Evolutionary conservation across 129 eudicot species (phyloP).

Genomic region (Apium graveolens): DNA sequence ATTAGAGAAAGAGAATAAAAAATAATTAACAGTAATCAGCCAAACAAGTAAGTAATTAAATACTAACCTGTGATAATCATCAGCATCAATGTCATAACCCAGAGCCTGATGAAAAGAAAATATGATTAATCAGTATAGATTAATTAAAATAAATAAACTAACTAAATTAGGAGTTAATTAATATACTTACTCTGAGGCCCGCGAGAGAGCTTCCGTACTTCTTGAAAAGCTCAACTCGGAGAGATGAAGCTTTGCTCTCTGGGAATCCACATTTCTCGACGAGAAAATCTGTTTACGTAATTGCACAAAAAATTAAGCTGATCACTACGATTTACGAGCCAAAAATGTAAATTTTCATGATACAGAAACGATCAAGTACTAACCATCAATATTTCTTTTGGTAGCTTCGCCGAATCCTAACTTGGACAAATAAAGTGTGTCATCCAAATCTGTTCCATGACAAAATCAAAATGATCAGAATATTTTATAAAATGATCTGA

Average conservation of each 20-base stretch:
- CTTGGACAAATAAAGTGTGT: conserved; percentile 73
- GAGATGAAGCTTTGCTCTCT: conserved; percentile 45
- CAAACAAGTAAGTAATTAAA: background rate
- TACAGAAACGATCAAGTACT: background rate
- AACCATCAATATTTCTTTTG: conserved; percentile 76
- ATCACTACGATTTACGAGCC: background rate
- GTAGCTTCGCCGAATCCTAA: conserved; percentile 60
- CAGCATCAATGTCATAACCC: conserved; percentile 60
- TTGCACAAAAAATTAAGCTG: background rate
- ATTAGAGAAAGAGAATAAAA: background rate
- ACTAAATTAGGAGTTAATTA: background rate
- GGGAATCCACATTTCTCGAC: conserved; percentile 70
- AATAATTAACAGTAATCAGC: background rate
- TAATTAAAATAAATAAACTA: background rate
- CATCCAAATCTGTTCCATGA: conserved; percentile 73
- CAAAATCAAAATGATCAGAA: background rate
- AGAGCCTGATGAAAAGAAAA: conserved; percentile 26
- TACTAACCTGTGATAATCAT: conserved; percentile 63
- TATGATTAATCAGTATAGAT: conserved; percentile 5
- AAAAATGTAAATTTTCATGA: background rate
- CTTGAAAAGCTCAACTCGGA: conserved; percentile 72
- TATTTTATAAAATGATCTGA: too few species aligned
- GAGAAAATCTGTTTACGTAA: conserved; percentile 44
- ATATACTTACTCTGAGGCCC: conserved; percentile 58
- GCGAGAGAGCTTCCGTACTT: conserved; percentile 95